Conservation (phyloP, 345 rosid species). For the Acer campestre region DNA sequence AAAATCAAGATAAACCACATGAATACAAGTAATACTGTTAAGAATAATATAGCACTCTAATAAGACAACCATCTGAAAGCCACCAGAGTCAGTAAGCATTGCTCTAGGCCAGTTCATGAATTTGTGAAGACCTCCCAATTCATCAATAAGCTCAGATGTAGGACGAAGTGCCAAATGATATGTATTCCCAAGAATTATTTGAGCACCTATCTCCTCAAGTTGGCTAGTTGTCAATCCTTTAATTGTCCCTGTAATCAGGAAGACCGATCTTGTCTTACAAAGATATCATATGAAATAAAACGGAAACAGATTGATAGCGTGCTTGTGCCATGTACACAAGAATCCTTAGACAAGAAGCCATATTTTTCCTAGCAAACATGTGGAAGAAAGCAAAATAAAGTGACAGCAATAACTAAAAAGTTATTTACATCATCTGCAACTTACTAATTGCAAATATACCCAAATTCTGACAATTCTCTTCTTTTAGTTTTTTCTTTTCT, state of each 20-base stretch:
- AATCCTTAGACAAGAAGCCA: background rate
- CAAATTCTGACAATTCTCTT: background rate
- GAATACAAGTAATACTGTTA: background rate
- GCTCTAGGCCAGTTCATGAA: constrained; percentile 91
- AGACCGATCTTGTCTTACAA: constrained; percentile 20
- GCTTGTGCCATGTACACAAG: background rate
- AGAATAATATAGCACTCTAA: constrained; percentile 10
- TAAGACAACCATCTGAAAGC: constrained; percentile 79
- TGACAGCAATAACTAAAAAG: background rate
- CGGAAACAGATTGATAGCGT: background rate
- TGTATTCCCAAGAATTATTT: constrained; percentile 81
- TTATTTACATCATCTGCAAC: background rate
- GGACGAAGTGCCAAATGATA: constrained; percentile 87
- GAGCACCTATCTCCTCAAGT: constrained; percentile 89
- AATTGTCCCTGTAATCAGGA: constrained; percentile 60
- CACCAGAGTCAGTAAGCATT: constrained; percentile 84
- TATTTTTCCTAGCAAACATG: background rate
- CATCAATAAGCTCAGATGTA: constrained; percentile 75
- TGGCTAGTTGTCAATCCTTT: constrained; percentile 73
- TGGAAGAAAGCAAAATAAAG: background rate
- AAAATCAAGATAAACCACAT: constrained; percentile 3
- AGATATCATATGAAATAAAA: background rate
- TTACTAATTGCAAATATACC: background rate
- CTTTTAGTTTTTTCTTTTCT: background rate
- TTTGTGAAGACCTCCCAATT: constrained; percentile 79